Evolutionary conservation across 768 basidiomycete genomes (phyloP), one percentile per base, ranked within the genome.

Genomic region (Calocybe indica): DNA sequence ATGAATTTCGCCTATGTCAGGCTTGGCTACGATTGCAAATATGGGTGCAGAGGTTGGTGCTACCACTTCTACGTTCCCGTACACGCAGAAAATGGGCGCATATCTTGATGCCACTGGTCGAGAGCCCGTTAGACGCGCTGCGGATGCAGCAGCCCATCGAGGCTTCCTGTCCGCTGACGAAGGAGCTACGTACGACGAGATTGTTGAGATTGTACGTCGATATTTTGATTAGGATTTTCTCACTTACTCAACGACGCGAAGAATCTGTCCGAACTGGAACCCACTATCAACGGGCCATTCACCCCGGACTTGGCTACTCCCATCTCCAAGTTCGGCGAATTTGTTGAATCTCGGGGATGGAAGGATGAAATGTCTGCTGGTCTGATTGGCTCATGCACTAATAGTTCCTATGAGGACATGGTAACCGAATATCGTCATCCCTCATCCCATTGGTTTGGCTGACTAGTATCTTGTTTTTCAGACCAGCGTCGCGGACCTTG

Each of bases 31-130:
- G 1, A 88, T 99, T 47, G 88, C 91, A 38, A 98, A 99, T 67
- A 99, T 98, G 96, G 96, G 96, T 43, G 96, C 96, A 9, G 96
- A 99, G 72, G 94, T 98, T n/a, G 96, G 96, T 35, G 96, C 96
- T n/a, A 99, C 96, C 1, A 98, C 96, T 0, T 95, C 94, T 1
- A 92, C 88, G 5, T 99, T 99, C 77, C 94, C 95, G 5, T 99
- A 98, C 68, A 92, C 92, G 11, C 67, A 79, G 12, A 81, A 82
- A 58, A 98, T 98, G 95, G 77, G 82, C 31, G 74, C 80, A 33
- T 99, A 98, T 67, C 80, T 99, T 30, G 73, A 79, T 53, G 93
- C 93, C 13, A 99, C 96, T 7, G 85, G 91, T 42, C 83, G 96
- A 48, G 82, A 78, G 36, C 80, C 86, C 31, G 92, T 95, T 22